Evolutionary conservation across 805 yeast species (phyloP).

Genomic region (Saturnispora galanensis): DNA sequence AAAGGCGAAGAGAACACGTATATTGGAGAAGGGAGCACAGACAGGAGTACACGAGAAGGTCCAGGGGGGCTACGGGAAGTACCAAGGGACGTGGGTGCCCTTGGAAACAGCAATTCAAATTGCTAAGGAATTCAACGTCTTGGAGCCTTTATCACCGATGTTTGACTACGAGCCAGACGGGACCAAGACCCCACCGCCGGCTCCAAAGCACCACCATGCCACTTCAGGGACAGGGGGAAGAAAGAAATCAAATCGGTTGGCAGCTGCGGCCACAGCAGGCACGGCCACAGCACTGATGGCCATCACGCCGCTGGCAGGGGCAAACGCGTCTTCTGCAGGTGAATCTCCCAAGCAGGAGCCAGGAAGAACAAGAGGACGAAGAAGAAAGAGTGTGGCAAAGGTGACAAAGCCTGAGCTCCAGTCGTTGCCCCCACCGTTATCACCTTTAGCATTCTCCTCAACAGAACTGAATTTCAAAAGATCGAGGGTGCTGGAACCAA

Average conservation of each 20-base stretch:
- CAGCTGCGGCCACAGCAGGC: background rate
- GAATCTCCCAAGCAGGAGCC: too few species aligned
- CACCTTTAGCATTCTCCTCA: background rate
- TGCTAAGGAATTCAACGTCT: conserved; percentile 57
- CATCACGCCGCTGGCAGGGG: background rate
- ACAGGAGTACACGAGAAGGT: conserved; percentile 83
- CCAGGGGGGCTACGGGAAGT: conserved; percentile 95
- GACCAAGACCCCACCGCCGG: conserved; percentile 43
- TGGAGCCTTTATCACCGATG: conserved; percentile 50
- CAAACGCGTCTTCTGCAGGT: too few species aligned
- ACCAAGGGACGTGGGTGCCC: conserved; percentile 98
- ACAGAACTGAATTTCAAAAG: too few species aligned
- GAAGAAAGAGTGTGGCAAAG: background rate
- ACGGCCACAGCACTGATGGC: conserved; percentile 3
- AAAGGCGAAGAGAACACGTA: conserved; percentile 87
- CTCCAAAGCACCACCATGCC: conserved; percentile 60
- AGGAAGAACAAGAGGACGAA: background rate
- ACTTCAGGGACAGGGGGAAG: conserved; percentile 33
- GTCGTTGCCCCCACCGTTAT: background rate
- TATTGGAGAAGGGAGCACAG: conserved; percentile 89
- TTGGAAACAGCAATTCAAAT: conserved; percentile 62
- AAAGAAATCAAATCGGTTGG: conserved; percentile 11
- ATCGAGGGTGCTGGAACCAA: too few species aligned
- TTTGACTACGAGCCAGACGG: conserved; percentile 50
- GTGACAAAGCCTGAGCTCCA: conserved; percentile 1